Percentiles rank a stretch among this genome's conserved stretches.
Conservation (phyloP, 441 rosid genomes). For the Adansonia rubrostipa region DNA sequence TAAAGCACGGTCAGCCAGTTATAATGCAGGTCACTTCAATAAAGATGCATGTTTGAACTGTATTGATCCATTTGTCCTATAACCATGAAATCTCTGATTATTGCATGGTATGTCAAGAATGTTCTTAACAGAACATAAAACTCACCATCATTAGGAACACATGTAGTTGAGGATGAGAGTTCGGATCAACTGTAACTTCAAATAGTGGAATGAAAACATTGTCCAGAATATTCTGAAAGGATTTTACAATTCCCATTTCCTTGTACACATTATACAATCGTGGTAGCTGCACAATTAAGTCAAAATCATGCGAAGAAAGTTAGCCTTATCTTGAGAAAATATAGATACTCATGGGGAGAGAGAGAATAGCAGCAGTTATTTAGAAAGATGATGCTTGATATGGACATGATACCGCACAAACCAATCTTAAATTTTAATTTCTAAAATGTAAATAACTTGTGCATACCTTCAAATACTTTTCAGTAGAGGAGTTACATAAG, state of each 20-base stretch:
- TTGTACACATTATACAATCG: conserved; percentile 73
- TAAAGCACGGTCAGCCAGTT: background rate
- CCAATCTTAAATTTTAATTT: background rate
- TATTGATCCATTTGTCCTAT: background rate
- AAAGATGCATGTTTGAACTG: conserved; percentile 4
- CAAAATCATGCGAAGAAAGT: conserved; percentile 8
- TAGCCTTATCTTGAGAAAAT: background rate
- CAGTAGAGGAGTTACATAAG: background rate
- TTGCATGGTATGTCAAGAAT: background rate
- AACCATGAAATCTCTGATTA: conserved; percentile 13
- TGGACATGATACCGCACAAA: background rate
- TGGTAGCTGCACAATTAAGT: conserved; percentile 60
- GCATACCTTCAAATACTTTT: conserved; percentile 3
- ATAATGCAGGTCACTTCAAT: conserved; percentile 2
- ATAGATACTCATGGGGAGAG: background rate
- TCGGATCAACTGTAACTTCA: conserved; percentile 73
- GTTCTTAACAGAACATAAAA: background rate
- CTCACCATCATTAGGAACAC: conserved; percentile 61
- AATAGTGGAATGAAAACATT: conserved; percentile 79
- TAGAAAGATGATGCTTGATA: conserved; percentile 15
- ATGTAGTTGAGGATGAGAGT: conserved; percentile 77
- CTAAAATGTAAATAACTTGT: background rate
- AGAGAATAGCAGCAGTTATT: background rate
- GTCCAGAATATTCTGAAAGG: conserved; percentile 77
- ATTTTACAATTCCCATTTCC: conserved; percentile 74